Percentiles rank a stretch among this genome's conserved stretches.
phyloP scores from a whole-genome alignment of 768 basidiomycete species.

The Pulveroboletus sp. region DNA sequence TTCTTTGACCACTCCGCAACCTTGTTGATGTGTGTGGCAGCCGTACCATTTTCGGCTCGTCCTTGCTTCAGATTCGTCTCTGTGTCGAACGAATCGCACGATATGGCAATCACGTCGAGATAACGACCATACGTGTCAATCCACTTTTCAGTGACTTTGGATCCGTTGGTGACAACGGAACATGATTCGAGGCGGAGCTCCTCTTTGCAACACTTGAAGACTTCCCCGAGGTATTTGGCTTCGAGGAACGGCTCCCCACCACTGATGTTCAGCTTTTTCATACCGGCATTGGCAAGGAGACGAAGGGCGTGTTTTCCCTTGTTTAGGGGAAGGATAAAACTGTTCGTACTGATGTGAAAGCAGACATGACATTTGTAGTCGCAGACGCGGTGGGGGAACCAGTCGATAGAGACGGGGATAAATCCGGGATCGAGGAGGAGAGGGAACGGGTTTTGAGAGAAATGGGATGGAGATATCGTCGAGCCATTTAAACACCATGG shows the following conservation, averaged over 20 bases:
- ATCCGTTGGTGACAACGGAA: constrained; percentile 29
- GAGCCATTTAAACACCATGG: constrained; percentile 7
- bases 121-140: constrained; percentile 34
- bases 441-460: neutral
- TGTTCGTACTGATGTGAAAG: constrained; percentile 32
- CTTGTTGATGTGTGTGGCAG: constrained; percentile 23
- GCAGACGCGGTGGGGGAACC: constrained; percentile 12
- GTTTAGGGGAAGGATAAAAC: constrained; percentile 28
- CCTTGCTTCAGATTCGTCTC: constrained; percentile 32
- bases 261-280: constrained; percentile 35
- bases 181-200: constrained; percentile 31
- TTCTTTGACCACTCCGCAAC: constrained; percentile 32
- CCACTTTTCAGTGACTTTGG: constrained; percentile 36
- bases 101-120: constrained; percentile 37
- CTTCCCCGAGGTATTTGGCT: constrained; percentile 29
- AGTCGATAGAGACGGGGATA: constrained; percentile 15
- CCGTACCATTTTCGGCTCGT: constrained; percentile 26
- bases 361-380: constrained; percentile 37
- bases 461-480: neutral
- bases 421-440: constrained; percentile 10
- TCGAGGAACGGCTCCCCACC: constrained; percentile 34
- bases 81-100: constrained; percentile 33
- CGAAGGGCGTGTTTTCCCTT: constrained; percentile 29
- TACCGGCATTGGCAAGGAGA: constrained; percentile 28
- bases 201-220: constrained; percentile 33